Percentiles rank a stretch among this genome's conserved stretches.
Evolutionary conservation across 2,329 filamentous ascomycete genomes (phyloP).

Genomic region (Pyrenophora graminea): DNA sequence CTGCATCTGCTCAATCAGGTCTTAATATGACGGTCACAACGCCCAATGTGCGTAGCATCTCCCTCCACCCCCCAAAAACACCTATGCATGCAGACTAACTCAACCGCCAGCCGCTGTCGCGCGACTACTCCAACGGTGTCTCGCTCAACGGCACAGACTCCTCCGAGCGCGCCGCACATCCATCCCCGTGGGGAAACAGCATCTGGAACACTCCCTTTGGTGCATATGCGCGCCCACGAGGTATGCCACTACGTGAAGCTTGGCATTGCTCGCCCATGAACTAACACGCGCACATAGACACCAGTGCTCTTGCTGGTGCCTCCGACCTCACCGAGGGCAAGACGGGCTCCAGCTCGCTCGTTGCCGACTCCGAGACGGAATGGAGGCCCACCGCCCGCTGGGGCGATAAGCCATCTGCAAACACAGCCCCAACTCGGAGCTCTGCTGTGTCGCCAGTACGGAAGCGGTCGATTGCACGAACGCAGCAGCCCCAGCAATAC

Average conservation of each 20-base stretch:
- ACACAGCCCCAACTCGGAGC: constrained; percentile 40
- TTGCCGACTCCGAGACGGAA: constrained; percentile 70
- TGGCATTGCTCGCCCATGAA: neutral
- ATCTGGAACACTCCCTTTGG: constrained; percentile 42
- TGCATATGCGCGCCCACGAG: constrained; percentile 36
- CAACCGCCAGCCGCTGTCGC: constrained; percentile 32
- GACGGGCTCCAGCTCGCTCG: constrained; percentile 70
- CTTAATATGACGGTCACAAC: constrained; percentile 38
- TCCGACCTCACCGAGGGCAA: constrained; percentile 56
- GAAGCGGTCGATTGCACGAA: constrained; percentile 44
- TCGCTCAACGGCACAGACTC: constrained; percentile 36
- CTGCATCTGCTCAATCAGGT: constrained; percentile 18
- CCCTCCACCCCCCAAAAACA: neutral
- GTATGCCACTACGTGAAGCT: constrained; percentile 19
- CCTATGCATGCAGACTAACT: constrained; percentile 7
- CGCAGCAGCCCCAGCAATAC: constrained; percentile 40
- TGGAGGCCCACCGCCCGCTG: constrained; percentile 63
- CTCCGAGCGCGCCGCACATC: constrained; percentile 21
- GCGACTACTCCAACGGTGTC: constrained; percentile 36
- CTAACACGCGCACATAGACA: constrained; percentile 36
- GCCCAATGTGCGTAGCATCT: constrained; percentile 34
- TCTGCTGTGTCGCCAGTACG: constrained; percentile 46
- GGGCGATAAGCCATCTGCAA: constrained; percentile 53
- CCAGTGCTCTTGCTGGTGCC: constrained; percentile 29
- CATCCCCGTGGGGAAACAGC: constrained; percentile 40